Percentiles rank a stretch among this genome's conserved stretches.
Conservation (phyloP, 352 stramenopile genomes). For the Phytophthora fragariaefolia region DNA sequence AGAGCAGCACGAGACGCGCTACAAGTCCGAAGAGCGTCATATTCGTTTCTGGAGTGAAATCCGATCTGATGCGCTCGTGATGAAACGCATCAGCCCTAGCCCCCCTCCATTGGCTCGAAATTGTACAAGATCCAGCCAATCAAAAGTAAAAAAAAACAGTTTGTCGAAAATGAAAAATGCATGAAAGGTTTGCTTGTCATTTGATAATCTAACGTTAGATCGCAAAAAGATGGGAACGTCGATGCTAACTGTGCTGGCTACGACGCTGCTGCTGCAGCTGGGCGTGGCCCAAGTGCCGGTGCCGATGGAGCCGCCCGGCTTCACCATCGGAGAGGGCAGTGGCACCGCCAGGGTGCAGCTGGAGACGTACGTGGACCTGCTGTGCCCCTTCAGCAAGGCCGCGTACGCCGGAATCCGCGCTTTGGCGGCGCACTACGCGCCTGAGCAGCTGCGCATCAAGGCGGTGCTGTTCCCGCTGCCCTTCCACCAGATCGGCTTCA, state of each 20-base stretch:
- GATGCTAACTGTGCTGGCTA: conserved; percentile 12
- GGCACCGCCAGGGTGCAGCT: conserved; percentile 66
- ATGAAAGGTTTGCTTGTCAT: conserved; percentile 22
- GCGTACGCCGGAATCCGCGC: conserved; percentile 74
- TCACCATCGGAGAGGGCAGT: conserved; percentile 60
- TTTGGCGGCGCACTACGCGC: conserved; percentile 60
- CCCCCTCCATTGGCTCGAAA: not conserved
- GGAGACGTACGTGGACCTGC: conserved; percentile 82
- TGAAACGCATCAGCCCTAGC: not conserved
- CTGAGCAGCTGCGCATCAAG: conserved; percentile 58
- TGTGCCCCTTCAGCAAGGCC: conserved; percentile 72
- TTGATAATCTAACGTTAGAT: too few relatives aligned
- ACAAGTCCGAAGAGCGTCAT: conserved; percentile 10
- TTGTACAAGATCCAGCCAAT: conserved; percentile 2
- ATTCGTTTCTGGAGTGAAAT: not conserved
- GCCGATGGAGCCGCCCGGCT: conserved; percentile 61
- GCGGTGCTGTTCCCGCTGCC: conserved; percentile 76
- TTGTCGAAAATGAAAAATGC: too few relatives aligned
- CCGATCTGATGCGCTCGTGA: not conserved
- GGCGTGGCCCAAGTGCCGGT: conserved; percentile 59
- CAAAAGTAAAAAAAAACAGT: conserved; percentile 19
- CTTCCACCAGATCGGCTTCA: conserved; percentile 80
- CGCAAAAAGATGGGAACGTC: conserved; percentile 20
- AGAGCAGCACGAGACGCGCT: conserved; percentile 30
- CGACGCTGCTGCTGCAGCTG: conserved; percentile 20